Evolutionary conservation across 2,329 filamentous ascomycete species (phyloP).

Genomic region (Aspergillus novoparasiticus): DNA sequence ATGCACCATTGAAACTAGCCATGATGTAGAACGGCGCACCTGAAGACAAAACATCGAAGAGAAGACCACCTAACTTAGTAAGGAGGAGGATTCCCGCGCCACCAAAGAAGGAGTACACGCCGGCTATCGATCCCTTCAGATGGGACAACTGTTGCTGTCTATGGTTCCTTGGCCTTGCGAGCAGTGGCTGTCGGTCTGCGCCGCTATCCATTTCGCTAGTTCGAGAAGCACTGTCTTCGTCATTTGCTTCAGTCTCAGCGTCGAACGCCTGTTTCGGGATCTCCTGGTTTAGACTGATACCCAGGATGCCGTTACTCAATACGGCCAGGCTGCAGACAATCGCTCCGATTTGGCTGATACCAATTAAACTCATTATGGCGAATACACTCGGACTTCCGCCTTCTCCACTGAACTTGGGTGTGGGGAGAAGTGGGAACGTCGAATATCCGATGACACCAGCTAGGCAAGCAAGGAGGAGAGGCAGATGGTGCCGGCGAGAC

Average conservation of each 20-base stretch:
- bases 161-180: constrained; percentile 24
- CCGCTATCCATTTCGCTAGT: constrained; percentile 8
- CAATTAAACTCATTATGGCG: constrained; percentile 75
- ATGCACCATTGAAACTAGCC: constrained; percentile 77
- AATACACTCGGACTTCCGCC: constrained; percentile 72
- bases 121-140: constrained; percentile 91
- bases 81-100: constrained; percentile 87
- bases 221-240: not conserved
- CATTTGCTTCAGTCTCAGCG: not conserved
- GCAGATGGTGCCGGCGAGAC: constrained; percentile 67
- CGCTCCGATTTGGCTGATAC: constrained; percentile 90
- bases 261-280: constrained; percentile 19
- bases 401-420: constrained; percentile 72
- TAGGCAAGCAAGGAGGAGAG: constrained; percentile 70
- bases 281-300: constrained; percentile 26
- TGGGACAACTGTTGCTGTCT: constrained; percentile 46
- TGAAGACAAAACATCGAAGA: constrained; percentile 76
- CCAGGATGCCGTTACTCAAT: constrained; percentile 76
- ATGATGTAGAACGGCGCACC: constrained; percentile 94
- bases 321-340: constrained; percentile 95
- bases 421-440: constrained; percentile 73
- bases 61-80: constrained; percentile 83
- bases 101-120: constrained; percentile 88
- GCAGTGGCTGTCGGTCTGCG: constrained; percentile 31
- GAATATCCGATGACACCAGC: constrained; percentile 79